Conservation (phyloP, 257 asterid genomes). For the Solanum lycopersicoides region DNA sequence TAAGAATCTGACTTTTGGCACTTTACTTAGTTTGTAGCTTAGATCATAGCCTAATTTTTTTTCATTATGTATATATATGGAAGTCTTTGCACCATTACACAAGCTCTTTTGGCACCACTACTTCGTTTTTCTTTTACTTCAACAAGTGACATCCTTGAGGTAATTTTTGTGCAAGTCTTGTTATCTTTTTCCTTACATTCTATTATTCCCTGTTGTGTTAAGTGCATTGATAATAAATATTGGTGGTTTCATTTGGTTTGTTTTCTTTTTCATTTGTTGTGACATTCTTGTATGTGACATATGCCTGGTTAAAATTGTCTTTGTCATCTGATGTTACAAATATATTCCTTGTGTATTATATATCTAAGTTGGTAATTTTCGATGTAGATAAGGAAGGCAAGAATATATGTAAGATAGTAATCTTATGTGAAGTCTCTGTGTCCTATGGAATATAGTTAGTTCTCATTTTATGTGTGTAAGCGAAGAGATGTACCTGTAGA, state of each 20-base stretch:
- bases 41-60: slow-evolving; percentile 3
- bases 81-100: background rate
- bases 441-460: background rate
- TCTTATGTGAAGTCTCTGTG: background rate
- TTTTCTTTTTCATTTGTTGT: background rate
- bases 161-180: background rate
- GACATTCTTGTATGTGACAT: background rate
- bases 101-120: background rate
- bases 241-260: background rate
- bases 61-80: slow-evolving; percentile 5
- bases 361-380: background rate
- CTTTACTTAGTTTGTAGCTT: slow-evolving; percentile 27
- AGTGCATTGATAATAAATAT: background rate
- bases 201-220: background rate
- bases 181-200: background rate
- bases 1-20: slow-evolving; percentile 13
- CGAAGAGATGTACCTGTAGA: background rate
- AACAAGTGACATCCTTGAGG: background rate
- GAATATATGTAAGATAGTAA: background rate
- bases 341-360: background rate
- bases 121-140: background rate
- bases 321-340: background rate
- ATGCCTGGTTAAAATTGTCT: background rate
- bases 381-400: background rate
- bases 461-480: background rate